Conservation (phyloP, 164 flowering plant species). For the Vitis riparia region DNA sequence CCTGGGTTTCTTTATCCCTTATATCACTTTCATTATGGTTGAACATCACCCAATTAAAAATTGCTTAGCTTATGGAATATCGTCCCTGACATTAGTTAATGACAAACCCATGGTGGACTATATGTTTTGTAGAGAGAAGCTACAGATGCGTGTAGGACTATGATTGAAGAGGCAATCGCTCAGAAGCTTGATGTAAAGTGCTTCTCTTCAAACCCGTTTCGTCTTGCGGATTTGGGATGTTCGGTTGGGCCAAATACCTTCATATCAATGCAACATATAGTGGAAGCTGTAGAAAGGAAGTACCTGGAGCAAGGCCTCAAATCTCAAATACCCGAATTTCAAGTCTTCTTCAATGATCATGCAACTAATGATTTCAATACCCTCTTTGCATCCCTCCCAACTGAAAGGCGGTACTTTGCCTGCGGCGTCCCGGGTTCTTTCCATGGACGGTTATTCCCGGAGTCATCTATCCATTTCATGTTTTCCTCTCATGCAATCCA, state of each 20-base stretch:
- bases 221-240: constrained; percentile 37
- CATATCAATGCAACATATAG: constrained; percentile 13
- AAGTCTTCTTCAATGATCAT: constrained; percentile 31
- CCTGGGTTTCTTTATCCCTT: too few species aligned
- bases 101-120: too few species aligned
- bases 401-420: constrained; percentile 22
- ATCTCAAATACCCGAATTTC: constrained; percentile 16
- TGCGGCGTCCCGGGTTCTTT: constrained; percentile 36
- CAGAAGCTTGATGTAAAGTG: constrained; percentile 16
- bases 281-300: constrained; percentile 16
- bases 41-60: too few species aligned
- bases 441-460: constrained; percentile 25
- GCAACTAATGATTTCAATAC: constrained; percentile 33
- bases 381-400: constrained; percentile 30
- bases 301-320: background rate
- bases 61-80: too few species aligned
- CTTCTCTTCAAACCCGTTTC: constrained; percentile 15
- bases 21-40: too few species aligned
- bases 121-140: constrained; percentile 9
- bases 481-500: constrained; percentile 22
- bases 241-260: constrained; percentile 37
- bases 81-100: too few species aligned
- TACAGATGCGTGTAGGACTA: background rate
- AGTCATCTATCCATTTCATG: constrained; percentile 26
- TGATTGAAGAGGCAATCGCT: constrained; percentile 13